phyloP scores from a whole-genome alignment of 2,329 filamentous ascomycete species.

The Cercospora canescens region DNA sequence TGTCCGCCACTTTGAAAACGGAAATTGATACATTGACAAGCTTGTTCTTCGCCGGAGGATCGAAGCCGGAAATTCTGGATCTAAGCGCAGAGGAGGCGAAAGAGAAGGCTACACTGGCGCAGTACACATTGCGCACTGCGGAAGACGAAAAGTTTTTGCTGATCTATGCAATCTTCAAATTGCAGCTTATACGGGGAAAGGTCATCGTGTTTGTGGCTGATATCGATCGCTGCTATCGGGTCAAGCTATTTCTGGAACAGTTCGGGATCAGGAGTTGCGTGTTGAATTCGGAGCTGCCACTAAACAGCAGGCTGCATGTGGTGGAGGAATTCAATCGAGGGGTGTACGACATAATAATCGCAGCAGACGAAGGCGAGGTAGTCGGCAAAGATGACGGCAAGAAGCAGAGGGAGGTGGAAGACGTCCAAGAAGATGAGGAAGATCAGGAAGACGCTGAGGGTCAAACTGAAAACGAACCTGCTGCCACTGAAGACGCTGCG shows the following conservation, averaged over 20 bases:
- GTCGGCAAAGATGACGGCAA: constrained; percentile 62
- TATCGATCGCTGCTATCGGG: constrained; percentile 83
- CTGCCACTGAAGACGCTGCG: constrained; percentile 29
- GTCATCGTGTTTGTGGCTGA: constrained; percentile 82
- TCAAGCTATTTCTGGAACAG: constrained; percentile 95
- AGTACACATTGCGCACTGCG: constrained; percentile 88
- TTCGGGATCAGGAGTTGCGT: constrained; percentile 94
- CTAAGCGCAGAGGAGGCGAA: constrained; percentile 71
- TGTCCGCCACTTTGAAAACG: constrained; percentile 87
- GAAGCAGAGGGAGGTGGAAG: constrained; percentile 31
- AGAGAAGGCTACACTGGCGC: constrained; percentile 66
- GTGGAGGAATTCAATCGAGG: constrained; percentile 97
- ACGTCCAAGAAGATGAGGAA: constrained; percentile 34
- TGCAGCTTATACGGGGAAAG: constrained; percentile 92
- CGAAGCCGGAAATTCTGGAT: constrained; percentile 69
- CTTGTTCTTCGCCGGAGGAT: constrained; percentile 69
- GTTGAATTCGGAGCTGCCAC: constrained; percentile 88
- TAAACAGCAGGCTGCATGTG: constrained; percentile 90
- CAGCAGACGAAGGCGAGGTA: constrained; percentile 87
- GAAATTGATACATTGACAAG: constrained; percentile 84
- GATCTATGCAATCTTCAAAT: constrained; percentile 91
- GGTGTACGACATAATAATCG: constrained; percentile 97
- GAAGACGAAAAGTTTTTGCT: constrained; percentile 97
- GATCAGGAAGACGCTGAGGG: constrained; percentile 29
- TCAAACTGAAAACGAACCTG: constrained; percentile 23